Evolutionary conservation across 148 eudicot genomes (phyloP).

Genomic region (Chenopodium formosanum): DNA sequence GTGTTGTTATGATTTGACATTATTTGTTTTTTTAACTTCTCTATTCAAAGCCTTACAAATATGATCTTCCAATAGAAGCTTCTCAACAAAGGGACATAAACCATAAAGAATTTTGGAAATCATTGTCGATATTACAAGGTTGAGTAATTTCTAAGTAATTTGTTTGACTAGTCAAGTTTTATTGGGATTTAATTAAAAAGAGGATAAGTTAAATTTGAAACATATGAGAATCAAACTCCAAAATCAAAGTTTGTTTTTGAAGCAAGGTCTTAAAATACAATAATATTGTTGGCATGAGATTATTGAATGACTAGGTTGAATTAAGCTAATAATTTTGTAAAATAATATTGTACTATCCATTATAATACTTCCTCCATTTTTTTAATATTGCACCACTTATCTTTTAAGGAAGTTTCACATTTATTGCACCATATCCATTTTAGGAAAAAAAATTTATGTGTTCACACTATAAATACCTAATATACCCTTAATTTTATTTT

Average conservation of each 20-base stretch:
- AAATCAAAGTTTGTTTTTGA: not conserved
- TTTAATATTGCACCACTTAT: too few species aligned
- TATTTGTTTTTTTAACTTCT: not conserved
- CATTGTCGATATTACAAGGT: not conserved
- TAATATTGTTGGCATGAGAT: too few species aligned
- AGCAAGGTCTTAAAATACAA: not conserved
- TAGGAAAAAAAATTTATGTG: too few species aligned
- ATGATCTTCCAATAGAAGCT: not conserved
- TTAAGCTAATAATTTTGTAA: too few species aligned
- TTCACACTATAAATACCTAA: too few species aligned
- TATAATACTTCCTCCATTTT: too few species aligned
- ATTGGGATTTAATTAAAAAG: not conserved
- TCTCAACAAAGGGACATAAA: not conserved
- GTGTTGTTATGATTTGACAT: not conserved
- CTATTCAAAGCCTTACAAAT: not conserved
- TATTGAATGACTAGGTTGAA: too few species aligned
- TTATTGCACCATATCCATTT: too few species aligned
- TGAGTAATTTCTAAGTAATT: slow-evolving; percentile 8
- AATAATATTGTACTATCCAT: too few species aligned
- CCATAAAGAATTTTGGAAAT: not conserved
- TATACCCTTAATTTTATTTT: too few species aligned
- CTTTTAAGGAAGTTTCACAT: too few species aligned
- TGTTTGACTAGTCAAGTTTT: not conserved
- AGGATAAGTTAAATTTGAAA: not conserved
- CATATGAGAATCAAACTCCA: not conserved